These are phyloP conservation scores for Ogataea sp. DNA, from an alignment of 805 yeast genomes.

Conservation along the genomic window DNA sequence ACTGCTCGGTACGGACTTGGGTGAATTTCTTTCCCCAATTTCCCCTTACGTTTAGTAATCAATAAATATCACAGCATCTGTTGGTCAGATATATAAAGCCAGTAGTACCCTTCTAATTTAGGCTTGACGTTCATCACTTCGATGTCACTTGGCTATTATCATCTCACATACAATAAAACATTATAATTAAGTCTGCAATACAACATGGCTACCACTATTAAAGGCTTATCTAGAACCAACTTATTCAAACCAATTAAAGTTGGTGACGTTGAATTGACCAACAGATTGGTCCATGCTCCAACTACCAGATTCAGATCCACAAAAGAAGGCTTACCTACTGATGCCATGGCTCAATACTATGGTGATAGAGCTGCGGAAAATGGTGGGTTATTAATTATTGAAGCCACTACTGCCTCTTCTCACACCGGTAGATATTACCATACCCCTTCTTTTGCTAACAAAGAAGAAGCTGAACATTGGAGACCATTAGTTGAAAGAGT, in stretches of 20 bases:
- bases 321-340: constrained; percentile 23
- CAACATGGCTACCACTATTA: too few relatives aligned
- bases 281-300: constrained; percentile 40
- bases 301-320: constrained; percentile 35
- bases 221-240: constrained; percentile 12
- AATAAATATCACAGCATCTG: too few relatives aligned
- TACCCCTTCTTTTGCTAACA: constrained; percentile 26
- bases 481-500: constrained; percentile 34
- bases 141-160: too few relatives aligned
- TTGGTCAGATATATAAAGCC: too few relatives aligned
- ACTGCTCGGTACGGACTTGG: too few relatives aligned
- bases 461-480: constrained; percentile 48
- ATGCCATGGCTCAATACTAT: constrained; percentile 41
- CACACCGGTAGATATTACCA: constrained; percentile 31
- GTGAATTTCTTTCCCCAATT: too few relatives aligned
- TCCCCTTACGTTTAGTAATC: too few relatives aligned
- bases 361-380: constrained; percentile 40
- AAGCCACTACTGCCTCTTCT: constrained; percentile 26
- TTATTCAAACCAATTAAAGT: constrained; percentile 34
- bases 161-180: too few relatives aligned
- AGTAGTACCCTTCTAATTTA: too few relatives aligned
- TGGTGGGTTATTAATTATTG: constrained; percentile 46
- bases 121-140: too few relatives aligned
- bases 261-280: constrained; percentile 25
- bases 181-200: too few relatives aligned